phyloP scores from a whole-genome alignment of 768 basidiomycete genomes.

The Hericium alpestre region DNA sequence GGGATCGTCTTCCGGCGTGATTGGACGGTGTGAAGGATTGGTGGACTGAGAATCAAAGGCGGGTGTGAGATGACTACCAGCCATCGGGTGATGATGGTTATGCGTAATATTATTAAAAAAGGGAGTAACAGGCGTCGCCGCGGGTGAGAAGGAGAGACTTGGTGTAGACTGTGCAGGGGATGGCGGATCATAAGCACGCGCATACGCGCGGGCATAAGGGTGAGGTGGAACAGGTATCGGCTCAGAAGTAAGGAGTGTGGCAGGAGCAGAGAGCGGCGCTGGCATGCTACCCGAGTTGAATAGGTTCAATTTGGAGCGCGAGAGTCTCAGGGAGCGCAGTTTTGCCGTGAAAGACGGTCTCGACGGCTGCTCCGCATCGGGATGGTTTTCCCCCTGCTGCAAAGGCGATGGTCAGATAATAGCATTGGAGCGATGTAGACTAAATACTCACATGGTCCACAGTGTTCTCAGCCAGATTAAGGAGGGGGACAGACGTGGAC shows the following conservation, averaged over 20 bases:
- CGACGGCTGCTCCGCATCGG: neutral
- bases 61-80: neutral
- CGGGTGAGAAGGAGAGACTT: slow-evolving; percentile 1
- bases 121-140: neutral
- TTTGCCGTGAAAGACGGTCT: neutral
- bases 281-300: neutral
- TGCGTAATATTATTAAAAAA: too few species aligned
- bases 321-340: neutral
- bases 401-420: neutral
- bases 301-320: neutral
- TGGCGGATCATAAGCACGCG: neutral
- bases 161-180: neutral
- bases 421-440: neutral
- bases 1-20: slow-evolving; percentile 12
- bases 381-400: neutral
- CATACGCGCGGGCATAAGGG: neutral
- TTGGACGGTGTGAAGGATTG: slow-evolving; percentile 2
- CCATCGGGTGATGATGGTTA: too few species aligned
- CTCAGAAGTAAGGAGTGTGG: neutral
- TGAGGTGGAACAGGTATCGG: neutral
- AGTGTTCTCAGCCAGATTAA: neutral
- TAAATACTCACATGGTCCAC: neutral
- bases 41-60: neutral
- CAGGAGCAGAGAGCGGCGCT: neutral
- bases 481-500: neutral